Evolutionary conservation across 768 basidiomycete genomes (phyloP).

Genomic region (Symmetrospora coprosmae): DNA sequence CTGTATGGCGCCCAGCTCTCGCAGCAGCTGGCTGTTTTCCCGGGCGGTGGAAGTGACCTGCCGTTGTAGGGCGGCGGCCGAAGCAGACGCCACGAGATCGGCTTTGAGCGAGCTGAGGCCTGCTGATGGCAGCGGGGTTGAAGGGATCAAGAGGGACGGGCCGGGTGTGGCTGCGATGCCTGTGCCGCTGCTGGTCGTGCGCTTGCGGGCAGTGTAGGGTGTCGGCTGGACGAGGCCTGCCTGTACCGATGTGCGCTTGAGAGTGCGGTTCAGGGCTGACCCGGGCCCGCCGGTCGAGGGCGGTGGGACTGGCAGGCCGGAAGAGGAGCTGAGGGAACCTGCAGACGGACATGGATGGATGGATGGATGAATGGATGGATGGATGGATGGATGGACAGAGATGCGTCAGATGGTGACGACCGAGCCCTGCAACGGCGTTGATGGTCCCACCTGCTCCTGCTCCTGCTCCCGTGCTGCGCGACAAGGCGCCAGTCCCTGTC

Average conservation of each 20-base stretch:
- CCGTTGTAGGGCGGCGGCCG: background rate
- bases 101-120: background rate
- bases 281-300: background rate
- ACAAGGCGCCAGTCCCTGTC: background rate
- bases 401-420: no score
- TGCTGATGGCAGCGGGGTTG: slow-evolving; percentile 9
- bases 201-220: background rate
- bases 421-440: background rate
- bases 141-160: background rate
- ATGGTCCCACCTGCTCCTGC: background rate
- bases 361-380: no score
- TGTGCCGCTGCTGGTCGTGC: background rate
- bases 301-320: background rate
- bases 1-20: slow-evolving; percentile 15
- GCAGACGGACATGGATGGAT: background rate
- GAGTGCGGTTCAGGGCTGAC: background rate
- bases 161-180: background rate
- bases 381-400: no score
- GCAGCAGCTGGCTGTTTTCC: slow-evolving; percentile 11
- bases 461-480: background rate
- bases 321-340: background rate
- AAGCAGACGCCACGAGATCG: background rate
- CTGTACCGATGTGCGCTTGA: slow-evolving; percentile 4
- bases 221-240: background rate
- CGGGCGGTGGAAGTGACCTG: slow-evolving; percentile 8